A percentile compares a stretch with the other conserved stretches of the same genome.
phyloP scores from a whole-genome alignment of 306 rosid genomes.

The Citrullus colocynthis region DNA sequence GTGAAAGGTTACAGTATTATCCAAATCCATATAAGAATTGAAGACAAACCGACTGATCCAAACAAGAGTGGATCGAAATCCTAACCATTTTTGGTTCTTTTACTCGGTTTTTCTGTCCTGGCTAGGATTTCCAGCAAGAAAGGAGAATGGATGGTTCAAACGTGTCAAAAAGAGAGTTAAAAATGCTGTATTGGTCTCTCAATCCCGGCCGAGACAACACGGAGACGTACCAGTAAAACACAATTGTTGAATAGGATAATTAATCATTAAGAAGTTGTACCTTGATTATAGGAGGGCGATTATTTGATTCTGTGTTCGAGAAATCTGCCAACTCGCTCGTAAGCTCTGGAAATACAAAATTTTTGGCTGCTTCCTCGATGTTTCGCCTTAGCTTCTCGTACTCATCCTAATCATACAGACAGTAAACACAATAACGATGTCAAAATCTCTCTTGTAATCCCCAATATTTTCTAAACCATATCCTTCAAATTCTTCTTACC shows the following conservation, averaged over 20 bases:
- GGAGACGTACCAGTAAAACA: no score
- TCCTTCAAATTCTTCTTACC: background rate
- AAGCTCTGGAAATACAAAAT: background rate
- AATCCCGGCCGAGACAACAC: no score
- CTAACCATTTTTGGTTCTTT: no score
- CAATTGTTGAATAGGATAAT: background rate
- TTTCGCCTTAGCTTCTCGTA: constrained; percentile 25
- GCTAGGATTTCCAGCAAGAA: no score
- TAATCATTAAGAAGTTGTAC: constrained; percentile 9
- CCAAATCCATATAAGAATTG: no score
- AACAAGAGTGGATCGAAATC: no score
- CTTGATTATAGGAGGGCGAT: constrained; percentile 54
- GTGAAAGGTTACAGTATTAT: no score
- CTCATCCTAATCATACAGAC: constrained; percentile 18
- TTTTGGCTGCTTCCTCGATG: constrained; percentile 20
- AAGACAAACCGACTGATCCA: no score
- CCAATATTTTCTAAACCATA: background rate
- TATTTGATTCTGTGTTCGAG: constrained; percentile 10
- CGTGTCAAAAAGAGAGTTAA: no score
- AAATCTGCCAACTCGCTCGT: constrained; percentile 23
- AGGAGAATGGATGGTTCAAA: no score
- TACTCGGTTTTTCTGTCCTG: no score
- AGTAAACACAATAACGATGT: background rate
- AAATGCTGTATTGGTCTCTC: no score
- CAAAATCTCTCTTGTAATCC: background rate